Evolutionary conservation across 2,329 filamentous ascomycete species (phyloP).

Genomic region (Aurifilum marmelostoma): DNA sequence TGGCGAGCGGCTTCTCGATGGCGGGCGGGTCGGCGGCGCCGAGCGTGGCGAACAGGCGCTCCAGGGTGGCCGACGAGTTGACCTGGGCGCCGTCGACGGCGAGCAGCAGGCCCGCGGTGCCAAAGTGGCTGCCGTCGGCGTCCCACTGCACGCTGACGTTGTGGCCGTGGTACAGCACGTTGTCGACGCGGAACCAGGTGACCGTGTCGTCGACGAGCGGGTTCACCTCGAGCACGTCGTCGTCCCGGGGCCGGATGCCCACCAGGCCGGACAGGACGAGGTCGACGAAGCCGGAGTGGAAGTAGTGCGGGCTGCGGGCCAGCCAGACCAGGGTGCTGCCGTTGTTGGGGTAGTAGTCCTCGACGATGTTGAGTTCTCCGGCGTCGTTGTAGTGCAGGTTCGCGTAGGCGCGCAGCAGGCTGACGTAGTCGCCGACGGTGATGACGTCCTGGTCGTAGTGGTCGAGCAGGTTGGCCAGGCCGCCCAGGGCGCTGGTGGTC

Average conservation of each 20-base stretch:
- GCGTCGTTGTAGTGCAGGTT: constrained; percentile 44
- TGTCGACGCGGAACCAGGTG: constrained; percentile 45
- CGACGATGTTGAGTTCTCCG: constrained; percentile 43
- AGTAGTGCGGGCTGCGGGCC: constrained; percentile 47
- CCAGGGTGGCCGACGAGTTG: constrained; percentile 36
- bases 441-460: constrained; percentile 41
- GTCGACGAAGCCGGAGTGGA: constrained; percentile 49
- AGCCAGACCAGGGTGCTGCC: constrained; percentile 46
- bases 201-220: constrained; percentile 41
- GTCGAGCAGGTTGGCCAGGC: constrained; percentile 47
- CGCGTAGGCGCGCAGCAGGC: constrained; percentile 43
- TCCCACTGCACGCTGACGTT: constrained; percentile 48
- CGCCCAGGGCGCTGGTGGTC: constrained; percentile 44
- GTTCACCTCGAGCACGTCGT: constrained; percentile 45
- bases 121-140: constrained; percentile 38
- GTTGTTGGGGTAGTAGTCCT: constrained; percentile 49
- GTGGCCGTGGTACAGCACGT: constrained; percentile 46
- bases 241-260: constrained; percentile 44
- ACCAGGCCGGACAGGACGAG: constrained; percentile 46
- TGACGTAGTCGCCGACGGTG: constrained; percentile 40
- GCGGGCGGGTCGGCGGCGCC: constrained; percentile 31
- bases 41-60: constrained; percentile 32
- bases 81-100: constrained; percentile 41
- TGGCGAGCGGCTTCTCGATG: constrained; percentile 39
- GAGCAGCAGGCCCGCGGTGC: constrained; percentile 38